Evolutionary conservation across 352 stramenopile species (phyloP).

Genomic region (Globisporangium nagaii): DNA sequence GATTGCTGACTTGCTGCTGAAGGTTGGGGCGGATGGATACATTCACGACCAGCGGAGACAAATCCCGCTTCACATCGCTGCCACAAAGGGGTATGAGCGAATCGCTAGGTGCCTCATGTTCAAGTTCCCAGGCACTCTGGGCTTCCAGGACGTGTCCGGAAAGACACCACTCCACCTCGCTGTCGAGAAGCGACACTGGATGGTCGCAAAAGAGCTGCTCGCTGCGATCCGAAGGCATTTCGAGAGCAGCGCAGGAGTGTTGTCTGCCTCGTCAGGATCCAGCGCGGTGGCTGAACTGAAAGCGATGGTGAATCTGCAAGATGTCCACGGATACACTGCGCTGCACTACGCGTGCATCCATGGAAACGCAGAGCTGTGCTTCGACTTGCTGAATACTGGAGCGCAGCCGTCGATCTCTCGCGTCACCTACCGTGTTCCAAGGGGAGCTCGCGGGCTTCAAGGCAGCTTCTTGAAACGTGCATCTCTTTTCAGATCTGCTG

Average conservation of each 20-base stretch:
- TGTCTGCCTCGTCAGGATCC: background rate
- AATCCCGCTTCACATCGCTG: conserved; percentile 39
- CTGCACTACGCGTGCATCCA: conserved; percentile 51
- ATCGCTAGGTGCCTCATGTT: conserved; percentile 44
- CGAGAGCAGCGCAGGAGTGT: background rate
- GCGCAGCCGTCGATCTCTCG: conserved; percentile 24
- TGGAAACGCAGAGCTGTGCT: conserved; percentile 21
- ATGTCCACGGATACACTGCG: conserved; percentile 45
- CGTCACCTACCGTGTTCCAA: conserved; percentile 13
- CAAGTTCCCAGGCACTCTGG: conserved; percentile 34
- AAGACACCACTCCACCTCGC: conserved; percentile 49
- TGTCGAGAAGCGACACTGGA: conserved; percentile 29
- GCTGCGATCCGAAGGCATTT: conserved; percentile 5
- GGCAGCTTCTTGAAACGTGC: conserved; percentile 29
- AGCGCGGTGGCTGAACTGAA: background rate
- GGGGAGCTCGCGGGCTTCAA: conserved; percentile 13
- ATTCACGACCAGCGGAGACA: conserved; percentile 41
- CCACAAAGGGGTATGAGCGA: conserved; percentile 33
- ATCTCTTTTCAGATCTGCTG: background rate
- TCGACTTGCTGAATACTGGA: conserved; percentile 23
- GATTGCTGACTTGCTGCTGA: conserved; percentile 51
- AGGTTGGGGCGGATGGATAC: conserved; percentile 47
- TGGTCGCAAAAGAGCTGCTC: conserved; percentile 26
- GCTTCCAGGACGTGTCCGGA: conserved; percentile 28
- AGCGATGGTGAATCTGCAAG: conserved; percentile 19